Base-by-base conservation (phyloP, 108 stramenopile species). In the Chaetoceros tenuissimus region DNA sequence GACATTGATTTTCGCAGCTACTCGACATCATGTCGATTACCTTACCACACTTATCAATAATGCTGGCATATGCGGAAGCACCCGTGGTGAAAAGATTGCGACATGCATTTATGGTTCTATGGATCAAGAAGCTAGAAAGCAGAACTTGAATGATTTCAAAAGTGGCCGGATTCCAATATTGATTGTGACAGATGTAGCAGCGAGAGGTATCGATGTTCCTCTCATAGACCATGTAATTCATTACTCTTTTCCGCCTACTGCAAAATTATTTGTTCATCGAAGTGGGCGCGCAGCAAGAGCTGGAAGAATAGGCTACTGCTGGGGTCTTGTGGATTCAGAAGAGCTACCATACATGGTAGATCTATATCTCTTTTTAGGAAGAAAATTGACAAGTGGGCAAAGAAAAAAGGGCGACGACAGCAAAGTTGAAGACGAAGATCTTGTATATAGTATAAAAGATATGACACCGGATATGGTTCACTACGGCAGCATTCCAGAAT, bases 271-370 rank as follows among this genome's bases (percentile, higher is more conserved):
- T 64, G 88, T 99, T 10, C 98, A 99, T 78, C 83, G 97, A 28
- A 73, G 74, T 49, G 97, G 97, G 10, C 89, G 97, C 22, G 97
- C 94, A 25, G 95, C 97, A 0, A 72, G 95, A 44, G 94, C 94
- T 21, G 95, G 95, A 13, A 67, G 97, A 23, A 78, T 86, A 61
- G 94, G 95, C 48, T 82, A 67, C 57, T 96, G 97, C 47, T 95
- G 89, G 68, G 88, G 69, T 44, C 55, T 99, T 26, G 94, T 97
- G 1, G 95, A 98, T 27, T 97, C 96, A 16, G 96, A 97, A 48
- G 99, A 99, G 62, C 34, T 97, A 59, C 90, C 97, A 7, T 97
- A 97, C 75, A 94, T 98, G 94, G 82, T 96, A 18, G 99, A 99
- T 62, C 62, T 98, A 23, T 94, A 97, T 67, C 58, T 94, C 24